Evolutionary conservation across 2,329 filamentous ascomycete species (phyloP).

Genomic region (Cladosporium sphaerospermum): DNA sequence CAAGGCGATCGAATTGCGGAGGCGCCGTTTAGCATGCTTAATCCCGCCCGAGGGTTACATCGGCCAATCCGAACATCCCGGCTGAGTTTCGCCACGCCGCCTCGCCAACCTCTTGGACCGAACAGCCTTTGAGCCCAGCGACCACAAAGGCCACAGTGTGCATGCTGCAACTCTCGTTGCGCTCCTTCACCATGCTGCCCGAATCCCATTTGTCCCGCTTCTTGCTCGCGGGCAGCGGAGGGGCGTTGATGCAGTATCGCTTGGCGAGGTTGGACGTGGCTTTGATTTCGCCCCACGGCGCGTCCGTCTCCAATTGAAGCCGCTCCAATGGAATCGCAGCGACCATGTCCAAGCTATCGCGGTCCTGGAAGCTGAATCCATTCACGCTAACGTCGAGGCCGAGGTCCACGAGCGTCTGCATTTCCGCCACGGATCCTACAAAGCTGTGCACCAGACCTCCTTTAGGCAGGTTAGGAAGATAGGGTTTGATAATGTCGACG

Average conservation of each 20-base stretch:
- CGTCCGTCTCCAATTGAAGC: slow-evolving; percentile 45
- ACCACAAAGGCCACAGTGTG: slow-evolving; percentile 43
- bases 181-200: slow-evolving; percentile 44
- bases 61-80: slow-evolving; percentile 27
- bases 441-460: slow-evolving; percentile 38
- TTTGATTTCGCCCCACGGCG: slow-evolving; percentile 44
- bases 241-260: slow-evolving; percentile 27
- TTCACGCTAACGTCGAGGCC: slow-evolving; percentile 46
- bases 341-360: slow-evolving; percentile 39
- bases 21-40: background rate
- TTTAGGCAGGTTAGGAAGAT: slow-evolving; percentile 32
- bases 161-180: slow-evolving; percentile 48
- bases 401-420: slow-evolving; percentile 33
- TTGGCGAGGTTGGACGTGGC: slow-evolving; percentile 34
- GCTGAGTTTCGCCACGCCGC: slow-evolving; percentile 35
- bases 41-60: slow-evolving; percentile 7
- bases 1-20: background rate
- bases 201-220: slow-evolving; percentile 46
- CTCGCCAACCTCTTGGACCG: slow-evolving; percentile 39
- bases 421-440: slow-evolving; percentile 36
- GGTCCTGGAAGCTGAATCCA: slow-evolving; percentile 41
- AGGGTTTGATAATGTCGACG: slow-evolving; percentile 36
- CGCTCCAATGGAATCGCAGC: slow-evolving; percentile 34
- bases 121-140: slow-evolving; percentile 42
- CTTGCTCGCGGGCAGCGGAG: slow-evolving; percentile 34